Evolutionary conservation across 495 filamentous ascomycete genomes (phyloP).

Genomic region (Trichoderma gamsii): DNA sequence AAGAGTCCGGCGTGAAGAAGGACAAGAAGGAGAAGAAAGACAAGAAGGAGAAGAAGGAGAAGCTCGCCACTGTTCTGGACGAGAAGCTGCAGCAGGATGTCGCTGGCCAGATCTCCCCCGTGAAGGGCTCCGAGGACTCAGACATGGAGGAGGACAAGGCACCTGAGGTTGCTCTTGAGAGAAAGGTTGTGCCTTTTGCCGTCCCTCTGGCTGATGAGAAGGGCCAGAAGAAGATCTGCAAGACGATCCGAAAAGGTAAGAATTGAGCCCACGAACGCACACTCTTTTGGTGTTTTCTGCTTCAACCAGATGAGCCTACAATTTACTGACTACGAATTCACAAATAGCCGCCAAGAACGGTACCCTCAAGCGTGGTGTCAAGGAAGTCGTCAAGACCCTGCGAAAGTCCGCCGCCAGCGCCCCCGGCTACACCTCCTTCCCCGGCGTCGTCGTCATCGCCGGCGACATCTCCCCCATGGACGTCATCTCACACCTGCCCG

Average conservation of each 20-base stretch:
- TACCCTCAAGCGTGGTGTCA: slow-evolving; percentile 91
- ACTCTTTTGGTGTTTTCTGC: not conserved
- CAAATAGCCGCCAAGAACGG: slow-evolving; percentile 79
- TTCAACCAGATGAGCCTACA: not conserved
- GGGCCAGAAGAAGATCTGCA: slow-evolving; percentile 83
- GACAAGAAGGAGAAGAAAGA: slow-evolving; percentile 68
- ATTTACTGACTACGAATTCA: not conserved
- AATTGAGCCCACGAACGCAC: slow-evolving; percentile 21
- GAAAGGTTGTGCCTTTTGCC: slow-evolving; percentile 72
- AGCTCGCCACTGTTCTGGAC: slow-evolving; percentile 49
- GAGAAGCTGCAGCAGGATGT: slow-evolving; percentile 35
- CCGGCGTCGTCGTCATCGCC: slow-evolving; percentile 81
- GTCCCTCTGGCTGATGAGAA: slow-evolving; percentile 87
- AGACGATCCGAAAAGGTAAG: slow-evolving; percentile 89
- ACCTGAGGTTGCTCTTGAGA: slow-evolving; percentile 49
- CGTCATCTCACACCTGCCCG: slow-evolving; percentile 93
- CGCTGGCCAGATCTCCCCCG: slow-evolving; percentile 43
- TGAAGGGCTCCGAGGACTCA: slow-evolving; percentile 34
- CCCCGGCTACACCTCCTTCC: slow-evolving; percentile 45
- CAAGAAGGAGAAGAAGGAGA: slow-evolving; percentile 57
- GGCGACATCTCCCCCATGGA: slow-evolving; percentile 97
- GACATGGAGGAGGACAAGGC: slow-evolving; percentile 34
- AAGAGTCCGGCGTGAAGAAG: slow-evolving; percentile 70
- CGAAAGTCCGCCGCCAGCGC: slow-evolving; percentile 70
- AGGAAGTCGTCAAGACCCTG: slow-evolving; percentile 95